These are phyloP conservation scores for Colletotrichum cuscutae DNA, from an alignment of 2,329 filamentous ascomycete species.

Conservation along the genomic window DNA sequence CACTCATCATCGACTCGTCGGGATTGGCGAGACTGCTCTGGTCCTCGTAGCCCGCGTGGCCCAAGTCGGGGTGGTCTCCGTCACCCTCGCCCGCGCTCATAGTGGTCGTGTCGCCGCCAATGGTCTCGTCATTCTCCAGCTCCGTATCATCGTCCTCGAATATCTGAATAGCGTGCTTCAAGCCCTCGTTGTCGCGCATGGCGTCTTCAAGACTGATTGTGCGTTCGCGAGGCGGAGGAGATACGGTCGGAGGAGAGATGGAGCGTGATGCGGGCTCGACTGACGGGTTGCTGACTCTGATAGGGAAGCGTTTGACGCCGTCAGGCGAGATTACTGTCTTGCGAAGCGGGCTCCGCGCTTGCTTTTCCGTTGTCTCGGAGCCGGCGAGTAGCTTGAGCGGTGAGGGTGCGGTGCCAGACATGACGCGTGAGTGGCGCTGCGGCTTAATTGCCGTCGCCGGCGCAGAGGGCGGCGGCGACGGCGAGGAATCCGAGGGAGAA, in stretches of 20 bases:
- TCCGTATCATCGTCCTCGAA: slow-evolving; percentile 63
- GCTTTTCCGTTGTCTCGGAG: slow-evolving; percentile 40
- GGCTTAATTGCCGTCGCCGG: slow-evolving; percentile 26
- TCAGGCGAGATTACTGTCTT: slow-evolving; percentile 47
- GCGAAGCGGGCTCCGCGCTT: slow-evolving; percentile 51
- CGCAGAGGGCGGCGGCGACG: slow-evolving; percentile 29
- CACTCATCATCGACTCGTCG: slow-evolving; percentile 82
- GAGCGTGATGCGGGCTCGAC: slow-evolving; percentile 34
- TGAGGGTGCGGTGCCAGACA: slow-evolving; percentile 67
- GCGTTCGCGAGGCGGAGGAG: slow-evolving; percentile 42
- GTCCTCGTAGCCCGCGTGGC: slow-evolving; percentile 43
- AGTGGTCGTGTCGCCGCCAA: slow-evolving; percentile 29
- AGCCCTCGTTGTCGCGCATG: slow-evolving; percentile 63
- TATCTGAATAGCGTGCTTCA: slow-evolving; percentile 70
- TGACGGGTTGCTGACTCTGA: slow-evolving; percentile 59
- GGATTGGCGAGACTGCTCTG: slow-evolving; percentile 58
- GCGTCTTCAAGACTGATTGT: slow-evolving; percentile 63
- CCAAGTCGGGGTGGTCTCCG: slow-evolving; percentile 33
- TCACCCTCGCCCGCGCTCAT: slow-evolving; percentile 37
- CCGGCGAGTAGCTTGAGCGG: slow-evolving; percentile 65
- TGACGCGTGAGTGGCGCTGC: slow-evolving; percentile 62
- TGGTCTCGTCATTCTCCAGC: slow-evolving; percentile 23
- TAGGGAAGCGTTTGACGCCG: slow-evolving; percentile 67
- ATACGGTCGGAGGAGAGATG: slow-evolving; percentile 28
- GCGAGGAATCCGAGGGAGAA: slow-evolving; percentile 46